Evolutionary conservation across 768 basidiomycete species (phyloP), one percentile per base, ranked within the genome.

Genomic region (Coprinopsis marcescibilis): DNA sequence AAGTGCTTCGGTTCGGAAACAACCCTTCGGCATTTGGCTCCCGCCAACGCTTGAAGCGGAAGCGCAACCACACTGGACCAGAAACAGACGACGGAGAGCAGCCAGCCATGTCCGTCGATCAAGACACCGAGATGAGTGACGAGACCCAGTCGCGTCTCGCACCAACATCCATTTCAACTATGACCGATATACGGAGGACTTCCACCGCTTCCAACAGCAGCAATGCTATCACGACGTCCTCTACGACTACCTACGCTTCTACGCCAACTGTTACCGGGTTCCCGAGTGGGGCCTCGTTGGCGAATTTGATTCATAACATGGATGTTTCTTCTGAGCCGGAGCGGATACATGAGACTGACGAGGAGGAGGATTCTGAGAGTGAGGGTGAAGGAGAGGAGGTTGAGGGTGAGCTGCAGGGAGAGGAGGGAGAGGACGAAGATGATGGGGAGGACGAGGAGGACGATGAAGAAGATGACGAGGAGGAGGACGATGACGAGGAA

Each of bases 401-500:
- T 4, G 51, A 20, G 32, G 35, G 20, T 17, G 48, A 25, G 12
- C 17, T 34, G 20, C 39, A 30, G 6, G 52, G 43, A 7, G 53
- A 49, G 3, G 55, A 52, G n/a, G 45, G 48, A 3, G 49, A 52
- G 2, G 56, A 54, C 12, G 56, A 57, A 13, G 50, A 48, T 2
- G 56, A 49, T 17, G 49, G 33, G 6, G 51, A 46, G 7, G 41
- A 15, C 17, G 51, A 45, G 15, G 50, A 39, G 7, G 51, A 52
- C 3, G 49, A 26, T 36, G n/a, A 21, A 15, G 41, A 17, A 10
- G 27, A 30, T 21, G 46, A 29, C 3, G 52, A 44, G 5, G 53
- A 44, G 2, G 55, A 55, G 15, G 48, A 48, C 2, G 56, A 52
- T 2, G 58, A 57, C 8, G 49, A 54, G 27, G 57, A 51, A 37